Conservation (phyloP, 805 yeast species). For the Kurtzmaniella cleridarum region DNA sequence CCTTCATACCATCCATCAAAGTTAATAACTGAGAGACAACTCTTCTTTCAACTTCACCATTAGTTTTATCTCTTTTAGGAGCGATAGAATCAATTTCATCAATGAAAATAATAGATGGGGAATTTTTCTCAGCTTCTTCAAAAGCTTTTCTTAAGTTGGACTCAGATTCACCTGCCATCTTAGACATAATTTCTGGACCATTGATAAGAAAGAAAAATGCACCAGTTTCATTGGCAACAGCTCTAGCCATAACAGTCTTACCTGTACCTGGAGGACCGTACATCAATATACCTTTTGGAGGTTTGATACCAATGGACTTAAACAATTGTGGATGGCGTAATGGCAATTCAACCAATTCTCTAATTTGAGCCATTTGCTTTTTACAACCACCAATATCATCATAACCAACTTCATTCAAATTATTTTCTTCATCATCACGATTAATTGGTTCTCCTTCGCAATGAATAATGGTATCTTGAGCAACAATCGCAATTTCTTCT, state of each 20-base stretch:
- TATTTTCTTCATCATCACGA: constrained; percentile 97
- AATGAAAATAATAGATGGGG: constrained; percentile 95
- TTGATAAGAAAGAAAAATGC: constrained; percentile 97
- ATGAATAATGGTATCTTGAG: constrained; percentile 97
- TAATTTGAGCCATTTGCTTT: constrained; percentile 98
- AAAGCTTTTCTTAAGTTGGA: constrained; percentile 95
- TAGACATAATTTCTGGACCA: constrained; percentile 99
- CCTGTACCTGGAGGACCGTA: constrained; percentile 99
- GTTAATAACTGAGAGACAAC: constrained; percentile 97
- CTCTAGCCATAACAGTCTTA: constrained; percentile 98
- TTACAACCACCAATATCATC: constrained; percentile 99
- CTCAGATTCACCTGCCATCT: constrained; percentile 99
- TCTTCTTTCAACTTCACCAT: constrained; percentile 99
- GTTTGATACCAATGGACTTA: constrained; percentile 97
- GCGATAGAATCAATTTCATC: constrained; percentile 99
- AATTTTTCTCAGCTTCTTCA: constrained; percentile 98
- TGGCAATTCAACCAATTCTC: constrained; percentile 97
- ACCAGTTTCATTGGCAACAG: constrained; percentile 99
- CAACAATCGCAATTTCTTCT: constrained; percentile 93
- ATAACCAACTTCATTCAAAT: constrained; percentile 94
- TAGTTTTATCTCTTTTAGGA: constrained; percentile 99
- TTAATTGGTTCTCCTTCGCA: constrained; percentile 99
- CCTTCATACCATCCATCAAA: constrained; percentile 99
- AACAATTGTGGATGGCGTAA: constrained; percentile 97
- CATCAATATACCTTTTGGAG: constrained; percentile 97